Conservation (phyloP, 1,139 yeast genomes). For the Sugiyamaella japonica region DNA sequence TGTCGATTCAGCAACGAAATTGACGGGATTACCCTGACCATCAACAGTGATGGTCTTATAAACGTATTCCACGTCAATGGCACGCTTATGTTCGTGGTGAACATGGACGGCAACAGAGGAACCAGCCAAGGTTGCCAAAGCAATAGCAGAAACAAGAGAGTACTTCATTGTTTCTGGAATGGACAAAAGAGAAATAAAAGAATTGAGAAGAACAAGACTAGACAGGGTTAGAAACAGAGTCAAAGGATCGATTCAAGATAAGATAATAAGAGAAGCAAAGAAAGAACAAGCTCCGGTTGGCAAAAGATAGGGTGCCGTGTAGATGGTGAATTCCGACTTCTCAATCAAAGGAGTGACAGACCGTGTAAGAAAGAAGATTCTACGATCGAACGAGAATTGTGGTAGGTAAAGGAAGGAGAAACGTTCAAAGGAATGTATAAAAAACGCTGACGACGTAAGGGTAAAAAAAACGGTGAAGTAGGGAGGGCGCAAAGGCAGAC, state of each 20-base stretch:
- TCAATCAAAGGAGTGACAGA: slow-evolving; percentile 14
- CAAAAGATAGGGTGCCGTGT: too few species aligned
- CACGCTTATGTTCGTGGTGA: slow-evolving; percentile 60
- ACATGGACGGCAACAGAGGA: slow-evolving; percentile 46
- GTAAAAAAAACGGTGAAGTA: neutral
- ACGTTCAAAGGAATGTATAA: neutral
- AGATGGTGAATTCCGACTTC: neutral
- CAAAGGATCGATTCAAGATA: neutral
- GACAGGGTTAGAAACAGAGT: neutral
- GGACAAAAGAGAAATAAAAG: neutral
- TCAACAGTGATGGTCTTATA: slow-evolving; percentile 77
- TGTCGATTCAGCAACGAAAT: slow-evolving; percentile 31
- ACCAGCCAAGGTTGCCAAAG: slow-evolving; percentile 46
- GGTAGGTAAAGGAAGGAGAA: neutral
- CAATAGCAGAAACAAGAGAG: slow-evolving; percentile 41
- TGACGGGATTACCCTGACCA: slow-evolving; percentile 56
- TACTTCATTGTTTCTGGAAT: slow-evolving; percentile 30
- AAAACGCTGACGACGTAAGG: neutral
- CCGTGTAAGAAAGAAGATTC: slow-evolving; percentile 2
- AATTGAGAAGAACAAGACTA: neutral
- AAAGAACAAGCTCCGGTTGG: neutral
- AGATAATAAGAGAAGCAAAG: neutral
- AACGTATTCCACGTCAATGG: slow-evolving; percentile 77
- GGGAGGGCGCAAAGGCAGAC: neutral
- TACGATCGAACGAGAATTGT: neutral